A percentile compares a stretch with the other conserved stretches of the same genome.
Conservation (phyloP, 441 rosid species). For the Adansonia gregorii region DNA sequence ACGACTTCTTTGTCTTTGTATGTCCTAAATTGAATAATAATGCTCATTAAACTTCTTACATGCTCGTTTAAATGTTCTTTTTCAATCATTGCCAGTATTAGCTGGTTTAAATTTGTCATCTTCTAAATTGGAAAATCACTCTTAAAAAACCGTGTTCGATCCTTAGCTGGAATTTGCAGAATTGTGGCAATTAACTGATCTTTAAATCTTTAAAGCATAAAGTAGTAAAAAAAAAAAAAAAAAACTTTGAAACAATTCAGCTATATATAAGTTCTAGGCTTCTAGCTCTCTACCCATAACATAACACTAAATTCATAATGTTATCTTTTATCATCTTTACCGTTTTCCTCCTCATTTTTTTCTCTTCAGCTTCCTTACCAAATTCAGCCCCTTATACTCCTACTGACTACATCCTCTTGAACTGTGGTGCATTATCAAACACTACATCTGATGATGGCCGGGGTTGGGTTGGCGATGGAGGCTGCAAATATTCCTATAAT, state of each 20-base stretch:
- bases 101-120: neutral
- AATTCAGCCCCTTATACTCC: too few relatives aligned
- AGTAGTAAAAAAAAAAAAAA: neutral
- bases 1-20: neutral
- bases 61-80: neutral
- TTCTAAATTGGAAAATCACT: neutral
- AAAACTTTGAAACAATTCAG: neutral
- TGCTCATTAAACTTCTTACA: too few relatives aligned
- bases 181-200: neutral
- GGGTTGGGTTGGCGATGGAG: conserved; percentile 29
- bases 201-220: neutral
- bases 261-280: neutral
- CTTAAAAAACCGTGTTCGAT: neutral
- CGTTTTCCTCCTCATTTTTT: neutral
- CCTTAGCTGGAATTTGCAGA: neutral
- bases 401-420: conserved; percentile 9
- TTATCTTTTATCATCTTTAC: neutral
- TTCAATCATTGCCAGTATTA: neutral
- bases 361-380: neutral
- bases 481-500: conserved; percentile 17
- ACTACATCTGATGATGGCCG: conserved; percentile 9
- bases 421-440: conserved; percentile 30
- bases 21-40: too few relatives aligned
- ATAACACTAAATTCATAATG: neutral
- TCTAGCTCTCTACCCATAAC: neutral